Conservation (phyloP, 2,329 filamentous ascomycete species). For the Sporothrix schenckii region DNA sequence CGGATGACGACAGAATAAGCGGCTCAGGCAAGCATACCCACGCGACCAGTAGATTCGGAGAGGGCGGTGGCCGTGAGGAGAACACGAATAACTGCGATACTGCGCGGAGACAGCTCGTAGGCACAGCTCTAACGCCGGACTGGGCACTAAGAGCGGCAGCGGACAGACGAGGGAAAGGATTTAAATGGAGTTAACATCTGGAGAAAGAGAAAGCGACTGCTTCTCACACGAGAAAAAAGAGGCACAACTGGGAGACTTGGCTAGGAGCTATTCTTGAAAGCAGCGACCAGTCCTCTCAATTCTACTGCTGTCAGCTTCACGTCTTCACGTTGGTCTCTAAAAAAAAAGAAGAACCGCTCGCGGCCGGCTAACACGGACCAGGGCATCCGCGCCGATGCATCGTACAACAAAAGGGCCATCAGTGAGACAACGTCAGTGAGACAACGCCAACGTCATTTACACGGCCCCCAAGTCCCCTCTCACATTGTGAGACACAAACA, state of each 20-base stretch:
- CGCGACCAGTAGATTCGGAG: neutral
- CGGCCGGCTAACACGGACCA: neutral
- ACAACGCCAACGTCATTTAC: neutral
- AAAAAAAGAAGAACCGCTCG: neutral
- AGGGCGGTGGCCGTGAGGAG: neutral
- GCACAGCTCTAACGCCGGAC: slow-evolving; percentile 1
- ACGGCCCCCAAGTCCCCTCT: neutral
- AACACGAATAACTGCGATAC: neutral
- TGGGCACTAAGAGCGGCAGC: neutral
- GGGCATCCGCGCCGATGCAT: neutral
- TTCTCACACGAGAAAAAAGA: neutral
- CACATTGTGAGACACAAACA: neutral
- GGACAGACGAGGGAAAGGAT: neutral
- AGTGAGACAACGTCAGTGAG: neutral
- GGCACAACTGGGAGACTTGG: neutral
- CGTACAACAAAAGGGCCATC: neutral
- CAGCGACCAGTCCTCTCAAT: too few species aligned
- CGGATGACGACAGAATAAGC: neutral
- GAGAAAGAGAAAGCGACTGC: slow-evolving; percentile 1
- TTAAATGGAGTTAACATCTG: neutral
- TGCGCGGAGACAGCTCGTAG: neutral
- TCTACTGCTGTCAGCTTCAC: too few species aligned
- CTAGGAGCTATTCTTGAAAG: too few species aligned
- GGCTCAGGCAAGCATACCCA: neutral
- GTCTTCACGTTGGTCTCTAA: too few species aligned